Base-by-base conservation (phyloP, 495 filamentous ascomycete species). In the Trichoderma orchidacearum region DNA sequence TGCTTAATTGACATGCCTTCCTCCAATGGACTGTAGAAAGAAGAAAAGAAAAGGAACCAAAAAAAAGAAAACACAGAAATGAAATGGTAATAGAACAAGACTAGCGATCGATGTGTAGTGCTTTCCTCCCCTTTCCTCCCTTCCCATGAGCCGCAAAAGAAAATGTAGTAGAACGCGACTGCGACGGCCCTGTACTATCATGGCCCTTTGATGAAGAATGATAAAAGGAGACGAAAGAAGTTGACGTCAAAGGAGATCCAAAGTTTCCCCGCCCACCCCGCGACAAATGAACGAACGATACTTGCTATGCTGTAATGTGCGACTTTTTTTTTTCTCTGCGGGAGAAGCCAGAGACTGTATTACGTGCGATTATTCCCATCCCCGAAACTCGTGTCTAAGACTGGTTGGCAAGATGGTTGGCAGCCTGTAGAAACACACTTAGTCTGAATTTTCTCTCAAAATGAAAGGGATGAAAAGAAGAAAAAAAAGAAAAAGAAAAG, bases 371-470 rank as follows among this genome's bases (percentile, higher is more conserved):
- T 48, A 48, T 48, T 23, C 18, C 18, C 41, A 27, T 13, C 15
- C 41, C 27, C 15, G 41, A 48, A 11, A 25, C 21, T 3, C 21
- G 32, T 35, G 35, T 28, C 53, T 62, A 75, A 30, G 74, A 72
- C 60, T 75, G 72, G 62, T 65, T 72, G 53, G 74, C 72, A 59
- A 76, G 67, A 58, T 70, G 66, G 45, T 76, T 75, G 58, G 72
- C 74, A 36, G 74, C 74, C 74, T 76, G 61, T 29, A 61, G 38
- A 54, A 56, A 52, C 52, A 50, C 27, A 52, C 57, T 59, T 53
- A 32, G 18, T 30, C 58, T n/a, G 12, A 15, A 56, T 13, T 58
- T 53, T n/a, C n/a, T n/a, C n/a, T n/a, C n/a, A n/a, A n/a, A n/a
- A n/a, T n/a, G n/a, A n/a, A n/a, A n/a, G n/a, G n/a, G 34, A 56